These are phyloP conservation scores for Amphichorda felina DNA, from an alignment of 2,329 filamentous ascomycete species.

Conservation along the genomic window DNA sequence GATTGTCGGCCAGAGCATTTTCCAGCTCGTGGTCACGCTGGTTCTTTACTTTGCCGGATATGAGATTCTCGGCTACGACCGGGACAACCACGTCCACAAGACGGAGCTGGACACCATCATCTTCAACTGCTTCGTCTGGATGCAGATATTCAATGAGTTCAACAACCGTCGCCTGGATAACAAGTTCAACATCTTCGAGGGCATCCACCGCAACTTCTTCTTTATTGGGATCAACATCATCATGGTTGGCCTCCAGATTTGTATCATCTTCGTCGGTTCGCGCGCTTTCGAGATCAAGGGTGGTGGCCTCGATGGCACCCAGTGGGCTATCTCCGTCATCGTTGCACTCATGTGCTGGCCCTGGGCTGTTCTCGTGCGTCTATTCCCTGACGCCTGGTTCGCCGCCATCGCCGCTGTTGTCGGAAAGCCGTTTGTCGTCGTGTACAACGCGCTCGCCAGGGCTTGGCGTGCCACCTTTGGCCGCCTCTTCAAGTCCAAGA, in stretches of 20 bases:
- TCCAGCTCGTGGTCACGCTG: slow-evolving; percentile 38
- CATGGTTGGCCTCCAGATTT: slow-evolving; percentile 44
- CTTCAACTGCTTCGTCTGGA: slow-evolving; percentile 59
- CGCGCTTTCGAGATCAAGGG: slow-evolving; percentile 37
- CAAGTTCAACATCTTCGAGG: slow-evolving; percentile 49
- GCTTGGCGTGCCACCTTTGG: slow-evolving; percentile 4
- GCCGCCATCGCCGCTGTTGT: slow-evolving; percentile 6
- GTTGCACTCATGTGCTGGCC: slow-evolving; percentile 35
- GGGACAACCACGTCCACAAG: slow-evolving; percentile 11
- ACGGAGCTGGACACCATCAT: slow-evolving; percentile 41
- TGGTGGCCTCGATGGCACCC: slow-evolving; percentile 22
- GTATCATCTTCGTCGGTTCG: slow-evolving; percentile 46
- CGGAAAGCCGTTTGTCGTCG: slow-evolving; percentile 3
- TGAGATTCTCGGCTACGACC: slow-evolving; percentile 36
- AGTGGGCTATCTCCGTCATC: slow-evolving; percentile 42
- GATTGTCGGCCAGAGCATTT: slow-evolving; percentile 42
- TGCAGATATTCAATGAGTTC: slow-evolving; percentile 59
- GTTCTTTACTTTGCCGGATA: slow-evolving; percentile 42
- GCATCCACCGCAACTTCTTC: slow-evolving; percentile 41
- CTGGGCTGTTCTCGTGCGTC: slow-evolving; percentile 33
- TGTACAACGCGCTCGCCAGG: slow-evolving; percentile 2
- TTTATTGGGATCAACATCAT: slow-evolving; percentile 45
- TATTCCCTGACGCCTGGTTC: slow-evolving; percentile 34
- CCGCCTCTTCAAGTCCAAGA: slow-evolving; percentile 3
- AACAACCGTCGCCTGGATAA: slow-evolving; percentile 52